A percentile compares a stretch with the other conserved stretches of the same genome.
phyloP scores from a whole-genome alignment of 306 rosid species.

The Vicia faba region DNA sequence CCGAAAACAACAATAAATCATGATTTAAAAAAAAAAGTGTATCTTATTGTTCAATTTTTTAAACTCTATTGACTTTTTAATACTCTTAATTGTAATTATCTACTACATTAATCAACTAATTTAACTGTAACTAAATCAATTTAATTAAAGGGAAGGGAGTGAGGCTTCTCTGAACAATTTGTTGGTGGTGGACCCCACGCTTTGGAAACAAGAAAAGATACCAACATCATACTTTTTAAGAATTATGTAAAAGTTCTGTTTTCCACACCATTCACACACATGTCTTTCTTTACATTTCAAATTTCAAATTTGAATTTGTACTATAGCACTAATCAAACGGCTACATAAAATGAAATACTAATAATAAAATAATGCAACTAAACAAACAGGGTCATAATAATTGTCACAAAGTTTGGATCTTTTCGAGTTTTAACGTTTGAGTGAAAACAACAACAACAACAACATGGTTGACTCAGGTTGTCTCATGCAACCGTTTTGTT shows the following conservation, averaged over 20 bases:
- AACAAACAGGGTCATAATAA: slow-evolving; percentile 28
- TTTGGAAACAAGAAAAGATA: slow-evolving; percentile 24
- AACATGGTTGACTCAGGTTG: slow-evolving; percentile 89
- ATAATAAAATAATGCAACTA: slow-evolving; percentile 21
- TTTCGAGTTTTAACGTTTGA: slow-evolving; percentile 37
- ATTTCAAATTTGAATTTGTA: slow-evolving; percentile 71
- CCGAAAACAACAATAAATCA: no score
- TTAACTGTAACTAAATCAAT: no score
- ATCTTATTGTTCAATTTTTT: no score
- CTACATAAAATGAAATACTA: slow-evolving; percentile 21
- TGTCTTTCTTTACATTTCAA: slow-evolving; percentile 48
- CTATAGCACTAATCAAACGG: slow-evolving; percentile 38
- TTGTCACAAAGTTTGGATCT: slow-evolving; percentile 51
- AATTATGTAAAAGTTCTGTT: slow-evolving; percentile 16
- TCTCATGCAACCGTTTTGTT: slow-evolving; percentile 92
- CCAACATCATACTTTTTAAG: slow-evolving; percentile 10
- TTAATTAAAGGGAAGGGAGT: neutral
- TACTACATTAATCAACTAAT: no score
- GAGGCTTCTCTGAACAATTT: slow-evolving; percentile 32
- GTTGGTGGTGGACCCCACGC: slow-evolving; percentile 47
- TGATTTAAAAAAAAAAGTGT: no score
- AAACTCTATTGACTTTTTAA: no score
- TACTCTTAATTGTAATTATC: no score
- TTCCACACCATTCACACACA: slow-evolving; percentile 41
- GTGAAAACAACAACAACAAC: neutral